Base-by-base conservation (phyloP, 768 basidiomycete genomes). In the Lactifluus pinguis region DNA sequence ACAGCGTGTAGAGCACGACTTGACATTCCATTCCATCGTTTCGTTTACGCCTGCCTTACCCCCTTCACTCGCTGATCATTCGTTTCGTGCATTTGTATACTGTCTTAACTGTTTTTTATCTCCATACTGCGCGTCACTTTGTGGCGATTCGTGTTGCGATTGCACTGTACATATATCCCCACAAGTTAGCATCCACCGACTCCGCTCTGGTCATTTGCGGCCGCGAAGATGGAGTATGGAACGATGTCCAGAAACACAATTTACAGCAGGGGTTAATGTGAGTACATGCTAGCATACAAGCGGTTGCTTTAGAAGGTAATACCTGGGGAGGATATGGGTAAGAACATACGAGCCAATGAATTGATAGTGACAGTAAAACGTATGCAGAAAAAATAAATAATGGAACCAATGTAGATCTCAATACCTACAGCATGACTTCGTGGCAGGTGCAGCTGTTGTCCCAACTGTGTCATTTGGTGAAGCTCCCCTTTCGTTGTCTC, bases 1-100 rank as follows among this genome's bases (percentile, higher is more conserved):
- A 53, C 48, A 62, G 61, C 52, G 61, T 62, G 57, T 62, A 62
- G 56, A 60, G 9, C 41, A 8, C 13, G 21, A 44, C 36, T 34
- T 42, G 14, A 38, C 38, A 38, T 38, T 38, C 11, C 32, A 51
- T 34, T 34, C 44, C 42, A 34, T 44, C 30, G 5, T 30, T 42
- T 51, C 15, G 17, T 34, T 44, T 45, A 39, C 42, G 29, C 45
- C 29, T 17, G 13, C 6, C 14, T 49, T n/a, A 14, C 13, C 30
- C 55, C 45, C 29, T 61, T 50, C 36, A 19, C 25, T 42, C 39
- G 25, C 32, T 42, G 38, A 48, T 42, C 51, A 49, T 44, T 34
- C n/a, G 45, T 56, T 44, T 34, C n/a, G 45, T 56, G 45, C 56
- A 62, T 49, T 34, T 58, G 61, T 56, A 51, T 45, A 10, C 34